Evolutionary conservation across 192 early-diverging fungal genomes (phyloP).

Genomic region (Oehlia diaphana): DNA sequence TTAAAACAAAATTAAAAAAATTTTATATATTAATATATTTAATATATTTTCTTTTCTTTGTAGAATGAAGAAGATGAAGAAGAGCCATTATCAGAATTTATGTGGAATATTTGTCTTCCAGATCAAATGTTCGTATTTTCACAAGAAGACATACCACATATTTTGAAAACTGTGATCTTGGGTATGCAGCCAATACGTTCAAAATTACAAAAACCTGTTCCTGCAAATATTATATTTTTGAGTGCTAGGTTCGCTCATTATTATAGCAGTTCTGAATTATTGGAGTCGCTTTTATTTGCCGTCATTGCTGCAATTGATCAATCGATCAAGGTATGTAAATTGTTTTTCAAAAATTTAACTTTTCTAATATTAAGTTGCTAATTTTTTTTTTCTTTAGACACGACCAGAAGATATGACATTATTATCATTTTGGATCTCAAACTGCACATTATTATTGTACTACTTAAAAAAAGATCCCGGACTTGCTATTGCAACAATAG

Average conservation of each 20-base stretch:
- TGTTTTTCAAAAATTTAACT: not conserved
- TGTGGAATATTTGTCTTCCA: slow-evolving; percentile 79
- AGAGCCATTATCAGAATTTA: slow-evolving; percentile 53
- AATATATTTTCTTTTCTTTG: not conserved
- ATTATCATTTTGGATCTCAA: slow-evolving; percentile 84
- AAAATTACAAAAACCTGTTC: slow-evolving; percentile 63
- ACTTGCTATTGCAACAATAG: slow-evolving; percentile 66
- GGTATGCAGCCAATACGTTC: slow-evolving; percentile 64
- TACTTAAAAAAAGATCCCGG: slow-evolving; percentile 86
- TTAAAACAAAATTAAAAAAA: too few relatives aligned
- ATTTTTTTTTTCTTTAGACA: not conserved
- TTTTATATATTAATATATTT: not conserved
- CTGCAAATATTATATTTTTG: slow-evolving; percentile 88
- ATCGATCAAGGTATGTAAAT: slow-evolving; percentile 47
- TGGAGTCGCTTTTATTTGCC: slow-evolving; percentile 66
- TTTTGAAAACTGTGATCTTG: slow-evolving; percentile 72
- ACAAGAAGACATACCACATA: slow-evolving; percentile 64
- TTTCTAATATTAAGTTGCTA: not conserved
- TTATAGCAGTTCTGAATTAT: slow-evolving; percentile 67
- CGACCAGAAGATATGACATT: slow-evolving; percentile 55
- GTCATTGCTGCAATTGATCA: slow-evolving; percentile 58
- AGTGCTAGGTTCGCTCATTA: slow-evolving; percentile 88
- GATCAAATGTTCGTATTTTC: slow-evolving; percentile 98
- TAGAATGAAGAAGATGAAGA: slow-evolving; percentile 35
- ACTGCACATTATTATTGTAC: slow-evolving; percentile 78